phyloP scores from a whole-genome alignment of 2,329 filamentous ascomycete species.

The Thyridium curvatum region DNA sequence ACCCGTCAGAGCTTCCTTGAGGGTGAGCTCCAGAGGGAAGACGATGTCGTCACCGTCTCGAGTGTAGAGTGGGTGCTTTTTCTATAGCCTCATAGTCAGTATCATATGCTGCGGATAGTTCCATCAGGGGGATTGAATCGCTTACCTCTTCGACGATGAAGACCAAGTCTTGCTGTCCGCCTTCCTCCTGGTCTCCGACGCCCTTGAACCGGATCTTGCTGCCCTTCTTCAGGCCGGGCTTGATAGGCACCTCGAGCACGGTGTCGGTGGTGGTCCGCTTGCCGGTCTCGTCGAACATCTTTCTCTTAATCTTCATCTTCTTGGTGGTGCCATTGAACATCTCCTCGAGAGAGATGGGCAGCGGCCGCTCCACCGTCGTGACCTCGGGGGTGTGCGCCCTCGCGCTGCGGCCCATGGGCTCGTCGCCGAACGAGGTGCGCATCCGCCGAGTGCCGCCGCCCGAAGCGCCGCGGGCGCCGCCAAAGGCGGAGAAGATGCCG shows the following conservation, averaged over 20 bases:
- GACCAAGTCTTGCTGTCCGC: constrained; percentile 89
- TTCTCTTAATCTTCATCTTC: constrained; percentile 97
- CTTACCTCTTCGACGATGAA: constrained; percentile 91
- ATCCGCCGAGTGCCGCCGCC: constrained; percentile 32
- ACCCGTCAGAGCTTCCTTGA: constrained; percentile 92
- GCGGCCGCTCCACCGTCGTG: constrained; percentile 78
- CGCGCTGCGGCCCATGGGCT: constrained; percentile 20
- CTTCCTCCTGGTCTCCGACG: constrained; percentile 96
- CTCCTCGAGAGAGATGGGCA: constrained; percentile 81
- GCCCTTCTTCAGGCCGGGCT: constrained; percentile 89
- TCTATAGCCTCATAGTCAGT: constrained; percentile 51
- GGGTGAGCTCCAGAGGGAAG: constrained; percentile 69
- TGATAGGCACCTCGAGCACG: constrained; percentile 91
- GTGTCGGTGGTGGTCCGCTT: constrained; percentile 85
- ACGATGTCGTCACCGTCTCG: constrained; percentile 86
- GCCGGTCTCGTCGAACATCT: constrained; percentile 81
- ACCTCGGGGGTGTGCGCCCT: constrained; percentile 70
- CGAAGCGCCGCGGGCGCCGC: constrained; percentile 24
- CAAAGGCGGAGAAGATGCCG: constrained; percentile 50
- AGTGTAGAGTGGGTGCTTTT: constrained; percentile 76
- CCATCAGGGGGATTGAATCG: constrained; percentile 4
- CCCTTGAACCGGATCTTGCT: constrained; percentile 98
- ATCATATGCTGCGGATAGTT: not conserved
- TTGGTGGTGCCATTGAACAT: constrained; percentile 82
- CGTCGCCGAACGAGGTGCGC: constrained; percentile 32